A percentile compares a stretch with the other conserved stretches of the same genome.
Evolutionary conservation across 192 early-diverging fungal genomes (phyloP).

Genomic region (Umbelopsis vinacea): DNA sequence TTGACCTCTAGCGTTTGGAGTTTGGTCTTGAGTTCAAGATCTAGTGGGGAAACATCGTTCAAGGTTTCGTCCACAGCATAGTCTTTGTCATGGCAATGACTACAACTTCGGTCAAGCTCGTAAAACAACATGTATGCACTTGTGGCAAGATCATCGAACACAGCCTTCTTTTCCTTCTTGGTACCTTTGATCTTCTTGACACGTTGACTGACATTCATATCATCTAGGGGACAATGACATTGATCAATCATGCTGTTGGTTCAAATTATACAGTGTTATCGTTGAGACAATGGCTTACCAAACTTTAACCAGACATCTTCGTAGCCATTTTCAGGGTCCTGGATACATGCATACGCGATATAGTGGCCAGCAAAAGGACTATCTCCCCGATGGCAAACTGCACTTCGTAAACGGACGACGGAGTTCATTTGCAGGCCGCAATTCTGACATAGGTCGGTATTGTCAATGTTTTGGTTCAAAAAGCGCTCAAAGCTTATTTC

Average conservation of each 20-base stretch:
- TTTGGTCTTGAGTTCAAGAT: background rate
- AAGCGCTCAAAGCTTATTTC: conserved; percentile 53
- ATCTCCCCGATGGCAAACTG: conserved; percentile 34
- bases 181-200: conserved; percentile 41
- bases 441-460: conserved; percentile 29
- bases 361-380: conserved; percentile 40
- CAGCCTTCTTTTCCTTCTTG: conserved; percentile 35
- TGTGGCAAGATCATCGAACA: conserved; percentile 49
- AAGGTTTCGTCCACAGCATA: background rate
- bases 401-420: conserved; percentile 30
- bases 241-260: background rate
- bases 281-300: conserved; percentile 27
- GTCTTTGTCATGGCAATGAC: background rate
- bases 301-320: conserved; percentile 46
- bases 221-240: conserved; percentile 45
- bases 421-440: conserved; percentile 26
- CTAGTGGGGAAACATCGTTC: background rate
- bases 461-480: conserved; percentile 47
- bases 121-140: conserved; percentile 73
- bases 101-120: conserved; percentile 54
- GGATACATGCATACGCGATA: conserved; percentile 34
- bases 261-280: no score
- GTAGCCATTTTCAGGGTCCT: conserved; percentile 28
- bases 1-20: background rate
- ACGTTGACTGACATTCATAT: conserved; percentile 55